These are phyloP conservation scores for Lasiodiplodia theobromae DNA, from an alignment of 2,329 filamentous ascomycete genomes.

Conservation along the genomic window DNA sequence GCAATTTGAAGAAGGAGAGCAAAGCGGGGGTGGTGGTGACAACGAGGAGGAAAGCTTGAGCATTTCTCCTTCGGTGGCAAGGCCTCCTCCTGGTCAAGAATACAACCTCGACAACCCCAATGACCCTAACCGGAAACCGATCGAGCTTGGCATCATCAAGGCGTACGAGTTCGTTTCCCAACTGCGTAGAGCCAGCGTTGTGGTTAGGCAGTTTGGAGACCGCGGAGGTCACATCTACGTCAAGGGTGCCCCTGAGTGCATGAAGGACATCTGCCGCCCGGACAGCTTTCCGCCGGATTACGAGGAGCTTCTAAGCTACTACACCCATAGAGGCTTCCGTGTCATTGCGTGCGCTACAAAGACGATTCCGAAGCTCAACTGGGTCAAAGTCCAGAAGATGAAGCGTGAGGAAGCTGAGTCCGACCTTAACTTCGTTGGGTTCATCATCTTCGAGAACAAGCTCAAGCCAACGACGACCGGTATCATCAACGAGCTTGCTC, in stretches of 20 bases:
- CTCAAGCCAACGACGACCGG: constrained; percentile 84
- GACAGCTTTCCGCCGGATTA: constrained; percentile 89
- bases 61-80: constrained; percentile 85
- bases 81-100: constrained; percentile 71
- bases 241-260: constrained; percentile 95
- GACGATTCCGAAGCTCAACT: constrained; percentile 84
- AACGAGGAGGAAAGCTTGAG: constrained; percentile 80
- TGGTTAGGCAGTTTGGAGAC: constrained; percentile 87
- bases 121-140: constrained; percentile 57
- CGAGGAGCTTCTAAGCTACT: constrained; percentile 85
- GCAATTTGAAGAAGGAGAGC: constrained; percentile 87
- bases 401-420: constrained; percentile 84
- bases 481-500: constrained; percentile 80
- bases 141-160: constrained; percentile 90
- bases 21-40: constrained; percentile 68
- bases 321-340: constrained; percentile 94
- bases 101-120: constrained; percentile 62
- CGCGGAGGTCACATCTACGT: constrained; percentile 88
- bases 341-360: constrained; percentile 96
- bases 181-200: constrained; percentile 87
- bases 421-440: constrained; percentile 85
- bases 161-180: constrained; percentile 96
- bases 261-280: constrained; percentile 88
- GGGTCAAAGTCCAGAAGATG: constrained; percentile 96
- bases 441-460: constrained; percentile 99